A percentile compares a stretch with the other conserved stretches of the same genome.
Conservation (phyloP, 2,329 filamentous ascomycete species). For the Verticillium klebahnii region DNA sequence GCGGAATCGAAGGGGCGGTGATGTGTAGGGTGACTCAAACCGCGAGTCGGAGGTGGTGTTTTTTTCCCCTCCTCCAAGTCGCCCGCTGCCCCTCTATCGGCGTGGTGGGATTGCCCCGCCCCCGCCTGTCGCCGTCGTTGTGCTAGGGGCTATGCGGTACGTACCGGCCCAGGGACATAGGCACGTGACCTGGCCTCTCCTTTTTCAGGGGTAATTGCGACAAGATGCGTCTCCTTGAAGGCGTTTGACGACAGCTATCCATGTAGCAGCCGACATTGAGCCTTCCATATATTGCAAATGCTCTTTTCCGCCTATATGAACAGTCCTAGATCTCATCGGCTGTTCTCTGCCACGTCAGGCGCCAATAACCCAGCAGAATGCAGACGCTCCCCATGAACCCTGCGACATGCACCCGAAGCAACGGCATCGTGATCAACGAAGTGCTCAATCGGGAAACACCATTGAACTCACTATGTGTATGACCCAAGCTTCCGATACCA, state of each 20-base stretch:
- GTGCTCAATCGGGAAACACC: too few species aligned
- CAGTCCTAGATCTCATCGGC: too few species aligned
- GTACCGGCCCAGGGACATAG: neutral
- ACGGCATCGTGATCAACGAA: too few species aligned
- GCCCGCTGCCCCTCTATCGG: slow-evolving; percentile 1
- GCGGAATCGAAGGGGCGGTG: neutral
- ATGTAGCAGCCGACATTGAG: too few species aligned
- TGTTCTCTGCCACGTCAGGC: too few species aligned
- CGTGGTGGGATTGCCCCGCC: slow-evolving; percentile 1
- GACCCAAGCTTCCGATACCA: too few species aligned
- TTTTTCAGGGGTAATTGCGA: neutral
- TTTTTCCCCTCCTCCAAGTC: slow-evolving; percentile 2
- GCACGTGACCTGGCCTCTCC: neutral
- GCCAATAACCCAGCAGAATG: too few species aligned
- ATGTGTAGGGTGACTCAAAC: slow-evolving; percentile 1
- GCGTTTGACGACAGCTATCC: neutral
- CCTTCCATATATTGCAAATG: too few species aligned
- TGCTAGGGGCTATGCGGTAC: neutral
- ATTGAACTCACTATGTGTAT: too few species aligned
- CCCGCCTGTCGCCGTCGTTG: neutral
- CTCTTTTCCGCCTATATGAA: too few species aligned
- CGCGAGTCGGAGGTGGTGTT: neutral
- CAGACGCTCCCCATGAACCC: too few species aligned
- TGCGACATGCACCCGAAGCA: too few species aligned
- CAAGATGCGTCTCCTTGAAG: neutral